A percentile compares a stretch with the other conserved stretches of the same genome.
These are phyloP conservation scores for Tricholoma bakamatsutake DNA, from an alignment of 768 basidiomycete species.

Conservation along the genomic window DNA sequence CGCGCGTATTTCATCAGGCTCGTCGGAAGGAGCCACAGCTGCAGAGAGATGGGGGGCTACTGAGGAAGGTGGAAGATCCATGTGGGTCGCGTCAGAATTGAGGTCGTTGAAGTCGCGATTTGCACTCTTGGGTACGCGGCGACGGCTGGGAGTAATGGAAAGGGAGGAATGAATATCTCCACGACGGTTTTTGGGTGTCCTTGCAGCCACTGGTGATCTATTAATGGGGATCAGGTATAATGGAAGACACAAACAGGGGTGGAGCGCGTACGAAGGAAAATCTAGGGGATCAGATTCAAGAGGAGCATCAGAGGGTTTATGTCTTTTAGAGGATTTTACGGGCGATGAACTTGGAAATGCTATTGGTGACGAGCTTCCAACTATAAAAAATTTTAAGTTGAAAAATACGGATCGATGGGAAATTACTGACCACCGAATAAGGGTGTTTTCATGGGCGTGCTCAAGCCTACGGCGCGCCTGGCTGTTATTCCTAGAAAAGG, in stretches of 20 bases:
- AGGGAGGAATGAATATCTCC: conserved; percentile 90
- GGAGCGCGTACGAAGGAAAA: conserved; percentile 55
- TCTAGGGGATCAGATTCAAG: conserved; percentile 61
- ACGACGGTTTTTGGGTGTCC: conserved; percentile 68
- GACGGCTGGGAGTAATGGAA: conserved; percentile 45
- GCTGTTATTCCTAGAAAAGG: conserved; percentile 43
- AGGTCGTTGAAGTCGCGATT: conserved; percentile 36
- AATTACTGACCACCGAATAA: conserved; percentile 43
- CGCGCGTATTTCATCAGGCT: conserved; percentile 80
- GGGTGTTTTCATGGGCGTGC: conserved; percentile 50
- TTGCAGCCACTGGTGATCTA: conserved; percentile 46
- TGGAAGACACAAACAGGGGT: background rate
- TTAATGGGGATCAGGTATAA: background rate
- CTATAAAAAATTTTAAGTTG: conserved; percentile 21
- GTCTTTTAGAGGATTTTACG: conserved; percentile 38
- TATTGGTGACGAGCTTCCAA: conserved; percentile 58
- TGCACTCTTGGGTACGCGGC: conserved; percentile 19
- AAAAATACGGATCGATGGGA: conserved; percentile 1
- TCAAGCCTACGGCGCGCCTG: conserved; percentile 48
- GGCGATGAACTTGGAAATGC: conserved; percentile 63
- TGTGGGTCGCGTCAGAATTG: conserved; percentile 52
- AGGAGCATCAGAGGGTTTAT: conserved; percentile 31
- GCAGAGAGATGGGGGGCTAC: conserved; percentile 54
- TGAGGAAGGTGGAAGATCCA: conserved; percentile 49
- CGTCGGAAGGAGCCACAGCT: conserved; percentile 55